phyloP scores from a whole-genome alignment of 192 early-diverging fungal genomes.

The Chytriomyces hyalinus region DNA sequence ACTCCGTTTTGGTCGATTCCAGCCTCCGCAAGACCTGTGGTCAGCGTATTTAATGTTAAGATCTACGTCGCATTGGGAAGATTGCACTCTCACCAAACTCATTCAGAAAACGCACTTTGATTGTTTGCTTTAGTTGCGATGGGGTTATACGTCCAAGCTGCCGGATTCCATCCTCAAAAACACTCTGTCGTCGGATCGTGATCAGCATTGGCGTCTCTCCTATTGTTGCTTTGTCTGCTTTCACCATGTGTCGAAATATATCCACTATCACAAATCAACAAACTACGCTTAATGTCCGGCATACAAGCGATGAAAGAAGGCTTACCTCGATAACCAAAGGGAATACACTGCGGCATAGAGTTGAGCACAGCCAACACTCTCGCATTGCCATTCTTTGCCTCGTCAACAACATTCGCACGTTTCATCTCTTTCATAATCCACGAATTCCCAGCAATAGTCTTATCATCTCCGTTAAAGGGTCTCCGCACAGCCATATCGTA shows the following conservation, averaged over 20 bases:
- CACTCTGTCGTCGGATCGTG: conserved; percentile 11
- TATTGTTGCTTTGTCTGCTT: conserved; percentile 22
- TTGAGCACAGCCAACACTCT: conserved; percentile 1
- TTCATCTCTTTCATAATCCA: conserved; percentile 11
- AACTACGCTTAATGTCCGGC: background rate
- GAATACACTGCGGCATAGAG: conserved; percentile 25
- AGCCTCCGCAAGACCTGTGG: conserved; percentile 38
- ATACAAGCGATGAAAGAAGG: background rate
- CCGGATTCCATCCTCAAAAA: conserved; percentile 49
- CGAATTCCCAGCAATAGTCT: background rate
- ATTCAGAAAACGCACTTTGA: conserved; percentile 49
- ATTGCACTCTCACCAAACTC: conserved; percentile 11
- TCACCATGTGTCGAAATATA: conserved; percentile 29
- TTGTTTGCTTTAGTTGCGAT: conserved; percentile 47
- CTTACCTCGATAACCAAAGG: conserved; percentile 22
- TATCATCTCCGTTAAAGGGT: conserved; percentile 1
- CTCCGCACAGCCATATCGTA: conserved; percentile 30
- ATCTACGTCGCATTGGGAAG: background rate
- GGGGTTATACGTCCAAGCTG: conserved; percentile 36
- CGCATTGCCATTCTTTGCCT: background rate
- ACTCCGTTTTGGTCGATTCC: conserved; percentile 55
- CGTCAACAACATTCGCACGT: background rate
- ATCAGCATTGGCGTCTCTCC: conserved; percentile 25
- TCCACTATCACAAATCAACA: conserved; percentile 21
- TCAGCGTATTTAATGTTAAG: background rate